Conservation (phyloP, 176 grass and related monocot genomes). For the Dactylis glomerata region DNA sequence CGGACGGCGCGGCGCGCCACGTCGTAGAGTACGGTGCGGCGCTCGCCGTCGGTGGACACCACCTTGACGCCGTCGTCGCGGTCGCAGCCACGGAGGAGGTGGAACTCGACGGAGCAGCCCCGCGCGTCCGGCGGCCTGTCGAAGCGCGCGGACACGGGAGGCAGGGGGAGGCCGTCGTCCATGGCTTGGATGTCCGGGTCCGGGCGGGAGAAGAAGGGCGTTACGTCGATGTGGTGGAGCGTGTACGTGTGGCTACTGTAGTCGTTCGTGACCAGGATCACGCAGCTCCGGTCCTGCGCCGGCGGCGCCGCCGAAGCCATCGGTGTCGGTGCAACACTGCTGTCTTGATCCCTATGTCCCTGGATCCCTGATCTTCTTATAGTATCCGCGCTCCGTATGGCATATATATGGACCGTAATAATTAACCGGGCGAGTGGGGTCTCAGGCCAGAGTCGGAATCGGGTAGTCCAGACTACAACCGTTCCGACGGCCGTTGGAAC, state of each 20-base stretch:
- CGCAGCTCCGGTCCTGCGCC: background rate
- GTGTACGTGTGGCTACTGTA: background rate
- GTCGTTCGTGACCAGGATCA: background rate
- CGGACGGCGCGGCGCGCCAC: background rate
- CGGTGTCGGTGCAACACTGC: background rate
- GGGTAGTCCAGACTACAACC: too few species aligned
- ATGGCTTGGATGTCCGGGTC: background rate
- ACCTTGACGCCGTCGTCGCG: background rate
- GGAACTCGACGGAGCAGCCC: background rate
- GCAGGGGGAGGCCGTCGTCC: background rate
- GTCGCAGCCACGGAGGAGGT: background rate
- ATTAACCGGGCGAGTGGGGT: too few species aligned
- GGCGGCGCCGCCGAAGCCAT: background rate
- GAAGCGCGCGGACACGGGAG: background rate
- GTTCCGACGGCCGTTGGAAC: too few species aligned
- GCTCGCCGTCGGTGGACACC: background rate
- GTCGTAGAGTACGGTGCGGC: slow-evolving; percentile 14
- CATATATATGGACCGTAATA: background rate
- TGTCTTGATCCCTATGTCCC: background rate
- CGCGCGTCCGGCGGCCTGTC: background rate
- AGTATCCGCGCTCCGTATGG: background rate
- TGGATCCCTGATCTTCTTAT: background rate
- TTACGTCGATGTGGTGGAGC: slow-evolving; percentile 18
- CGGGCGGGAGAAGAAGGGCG: background rate
- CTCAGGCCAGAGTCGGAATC: background rate